Percentiles rank a stretch among this genome's conserved stretches.
These are phyloP conservation scores for Penicillium robsamsonii DNA, from an alignment of 495 filamentous ascomycete genomes.

Conservation along the genomic window DNA sequence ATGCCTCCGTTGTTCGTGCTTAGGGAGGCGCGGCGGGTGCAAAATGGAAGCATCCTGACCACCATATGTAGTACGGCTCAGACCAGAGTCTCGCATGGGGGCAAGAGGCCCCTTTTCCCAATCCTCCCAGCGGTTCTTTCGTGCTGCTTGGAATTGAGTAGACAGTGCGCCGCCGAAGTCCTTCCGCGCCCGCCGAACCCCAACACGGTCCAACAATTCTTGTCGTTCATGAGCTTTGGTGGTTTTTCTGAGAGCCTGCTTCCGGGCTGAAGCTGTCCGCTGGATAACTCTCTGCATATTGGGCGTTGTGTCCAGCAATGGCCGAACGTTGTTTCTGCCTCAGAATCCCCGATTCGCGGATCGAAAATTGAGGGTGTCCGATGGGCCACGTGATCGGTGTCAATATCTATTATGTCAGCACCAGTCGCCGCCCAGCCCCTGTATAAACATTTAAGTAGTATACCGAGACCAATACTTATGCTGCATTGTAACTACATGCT, in stretches of 20 bases:
- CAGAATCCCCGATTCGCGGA: constrained; percentile 16
- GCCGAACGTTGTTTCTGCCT: constrained; percentile 29
- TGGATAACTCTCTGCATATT: constrained; percentile 75
- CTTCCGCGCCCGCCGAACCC: constrained; percentile 32
- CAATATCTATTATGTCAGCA: constrained; percentile 8
- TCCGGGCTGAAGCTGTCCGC: constrained; percentile 64
- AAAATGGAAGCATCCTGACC: constrained; percentile 44
- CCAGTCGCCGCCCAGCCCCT: too few species aligned
- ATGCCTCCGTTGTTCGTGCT: constrained; percentile 51
- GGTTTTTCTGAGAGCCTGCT: constrained; percentile 52
- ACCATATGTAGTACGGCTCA: constrained; percentile 47
- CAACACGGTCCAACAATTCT: constrained; percentile 32
- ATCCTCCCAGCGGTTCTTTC: constrained; percentile 57
- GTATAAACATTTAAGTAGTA: neutral
- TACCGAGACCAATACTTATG: neutral
- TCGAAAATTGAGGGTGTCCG: constrained; percentile 41
- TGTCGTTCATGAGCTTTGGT: constrained; percentile 44
- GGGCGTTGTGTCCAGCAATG: constrained; percentile 32
- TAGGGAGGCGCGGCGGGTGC: constrained; percentile 35
- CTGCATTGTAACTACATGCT: neutral
- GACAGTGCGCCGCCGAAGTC: constrained; percentile 35
- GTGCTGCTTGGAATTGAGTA: constrained; percentile 31
- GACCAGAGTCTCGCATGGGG: constrained; percentile 64
- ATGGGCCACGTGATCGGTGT: constrained; percentile 22
- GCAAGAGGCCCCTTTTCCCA: constrained; percentile 73